phyloP scores from a whole-genome alignment of 2,329 filamentous ascomycete species.

The Diaporthe ilicicola region DNA sequence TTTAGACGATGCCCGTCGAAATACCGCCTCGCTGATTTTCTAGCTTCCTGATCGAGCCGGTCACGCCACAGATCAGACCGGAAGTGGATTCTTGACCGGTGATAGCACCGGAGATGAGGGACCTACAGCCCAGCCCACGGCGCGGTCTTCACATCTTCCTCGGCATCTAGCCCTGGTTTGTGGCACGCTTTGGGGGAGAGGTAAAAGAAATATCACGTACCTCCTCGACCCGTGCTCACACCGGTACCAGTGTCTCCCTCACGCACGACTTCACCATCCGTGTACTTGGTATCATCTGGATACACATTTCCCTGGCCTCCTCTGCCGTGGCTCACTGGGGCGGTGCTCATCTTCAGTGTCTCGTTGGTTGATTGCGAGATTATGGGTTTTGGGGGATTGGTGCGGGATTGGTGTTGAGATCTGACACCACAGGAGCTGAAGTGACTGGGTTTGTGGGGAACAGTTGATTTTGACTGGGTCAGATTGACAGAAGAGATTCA shows the following conservation, averaged over 20 bases:
- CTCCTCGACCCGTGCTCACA: slow-evolving; percentile 67
- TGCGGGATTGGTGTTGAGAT: not conserved
- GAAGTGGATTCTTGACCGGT: not conserved
- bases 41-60: slow-evolving; percentile 1
- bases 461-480: not conserved
- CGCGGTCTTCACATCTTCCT: not conserved
- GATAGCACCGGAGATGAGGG: slow-evolving; percentile 1
- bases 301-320: slow-evolving; percentile 70
- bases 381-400: not conserved
- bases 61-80: slow-evolving; percentile 15
- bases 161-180: not conserved
- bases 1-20: not conserved
- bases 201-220: slow-evolving; percentile 47
- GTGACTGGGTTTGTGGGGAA: not conserved
- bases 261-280: slow-evolving; percentile 69
- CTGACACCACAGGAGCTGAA: not conserved
- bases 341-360: slow-evolving; percentile 42
- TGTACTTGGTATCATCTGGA: slow-evolving; percentile 65
- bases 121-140: not conserved
- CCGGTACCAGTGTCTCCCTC: slow-evolving; percentile 62
- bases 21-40: not conserved
- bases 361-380: not conserved
- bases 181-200: not conserved
- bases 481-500: not conserved
- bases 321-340: slow-evolving; percentile 67